These are phyloP conservation scores for Gossypium davidsonii DNA, from an alignment of 441 rosid species.

Conservation along the genomic window DNA sequence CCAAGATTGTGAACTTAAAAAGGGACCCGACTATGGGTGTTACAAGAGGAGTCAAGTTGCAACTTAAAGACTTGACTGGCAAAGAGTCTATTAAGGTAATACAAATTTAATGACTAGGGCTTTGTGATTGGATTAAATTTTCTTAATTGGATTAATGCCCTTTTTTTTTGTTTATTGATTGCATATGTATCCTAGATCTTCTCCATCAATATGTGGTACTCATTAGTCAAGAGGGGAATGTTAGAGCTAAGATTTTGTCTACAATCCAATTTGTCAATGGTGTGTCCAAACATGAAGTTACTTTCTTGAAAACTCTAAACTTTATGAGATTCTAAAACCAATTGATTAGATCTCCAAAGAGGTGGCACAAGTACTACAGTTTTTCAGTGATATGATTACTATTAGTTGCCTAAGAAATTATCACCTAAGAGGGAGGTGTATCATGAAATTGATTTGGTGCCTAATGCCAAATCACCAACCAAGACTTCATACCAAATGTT, in stretches of 20 bases:
- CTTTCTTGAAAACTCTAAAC: no score
- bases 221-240: neutral
- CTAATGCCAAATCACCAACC: neutral
- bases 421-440: neutral
- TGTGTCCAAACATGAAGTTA: neutral
- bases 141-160: neutral
- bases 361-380: neutral
- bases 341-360: neutral
- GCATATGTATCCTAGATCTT: neutral
- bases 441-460: neutral
- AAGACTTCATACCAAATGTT: neutral
- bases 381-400: neutral
- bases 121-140: neutral
- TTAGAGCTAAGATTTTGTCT: neutral
- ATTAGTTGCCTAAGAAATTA: neutral
- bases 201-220: neutral
- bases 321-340: no score
- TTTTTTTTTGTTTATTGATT: neutral
- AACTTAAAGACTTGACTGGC: neutral
- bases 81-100: neutral
- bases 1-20: neutral
- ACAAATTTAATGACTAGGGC: neutral
- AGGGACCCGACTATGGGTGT: neutral
- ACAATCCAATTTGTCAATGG: neutral
- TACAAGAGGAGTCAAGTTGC: neutral